These are phyloP conservation scores for Porpolomopsis calyptriformis DNA, from an alignment of 768 basidiomycete genomes.

Conservation along the genomic window DNA sequence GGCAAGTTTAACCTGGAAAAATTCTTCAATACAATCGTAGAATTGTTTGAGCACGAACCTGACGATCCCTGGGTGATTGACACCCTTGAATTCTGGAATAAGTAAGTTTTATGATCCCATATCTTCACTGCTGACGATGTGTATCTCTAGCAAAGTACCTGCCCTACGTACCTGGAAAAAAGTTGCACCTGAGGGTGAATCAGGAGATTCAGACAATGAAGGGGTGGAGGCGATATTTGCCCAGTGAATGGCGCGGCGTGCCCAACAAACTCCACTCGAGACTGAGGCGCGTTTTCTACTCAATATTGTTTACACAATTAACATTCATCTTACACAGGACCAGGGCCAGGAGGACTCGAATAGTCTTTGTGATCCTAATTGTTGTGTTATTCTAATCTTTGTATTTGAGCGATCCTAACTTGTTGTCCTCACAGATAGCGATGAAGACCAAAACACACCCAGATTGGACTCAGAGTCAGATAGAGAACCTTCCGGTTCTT, in stretches of 20 bases:
- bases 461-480: too few species aligned
- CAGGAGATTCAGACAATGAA: neutral
- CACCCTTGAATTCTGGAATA: neutral
- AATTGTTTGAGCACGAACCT: neutral
- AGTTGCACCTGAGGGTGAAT: neutral
- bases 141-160: neutral
- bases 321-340: neutral
- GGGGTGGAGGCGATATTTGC: neutral
- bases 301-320: neutral
- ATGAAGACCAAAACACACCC: too few species aligned
- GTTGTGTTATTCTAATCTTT: too few species aligned
- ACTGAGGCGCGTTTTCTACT: neutral
- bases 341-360: too few species aligned
- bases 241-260: neutral
- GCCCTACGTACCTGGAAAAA: neutral
- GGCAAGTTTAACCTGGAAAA: slow-evolving; percentile 2
- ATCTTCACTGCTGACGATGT: neutral
- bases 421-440: too few species aligned
- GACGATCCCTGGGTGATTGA: neutral
- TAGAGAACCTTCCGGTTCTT: too few species aligned
- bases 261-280: neutral
- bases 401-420: too few species aligned
- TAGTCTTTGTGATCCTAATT: too few species aligned
- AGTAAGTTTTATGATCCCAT: neutral
- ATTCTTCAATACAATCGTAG: neutral